Base-by-base conservation (phyloP, 148 eudicot species). In the Beta vulgaris region DNA sequence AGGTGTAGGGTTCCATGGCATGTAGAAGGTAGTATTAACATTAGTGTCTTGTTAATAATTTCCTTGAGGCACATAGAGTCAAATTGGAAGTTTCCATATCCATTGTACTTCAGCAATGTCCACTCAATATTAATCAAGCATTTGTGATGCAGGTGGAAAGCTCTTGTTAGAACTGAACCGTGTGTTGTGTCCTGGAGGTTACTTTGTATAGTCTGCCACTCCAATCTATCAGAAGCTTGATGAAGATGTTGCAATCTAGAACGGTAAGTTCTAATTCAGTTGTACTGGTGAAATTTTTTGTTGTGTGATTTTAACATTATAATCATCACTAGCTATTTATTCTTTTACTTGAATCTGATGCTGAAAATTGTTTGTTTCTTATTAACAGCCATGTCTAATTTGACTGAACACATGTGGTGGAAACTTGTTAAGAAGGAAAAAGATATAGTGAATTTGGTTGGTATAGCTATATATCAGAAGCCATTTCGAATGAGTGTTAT, bases 1-100 rank as follows among this genome's bases (percentile, higher is more conserved):
- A 88, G 95, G 65, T 92, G 97, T 71, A 84, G 97, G 80, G 97
- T 92, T 51, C 97, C 95, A 12, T 92, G 97, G 95, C 95, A 92
- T 75, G 83, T 88, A 68, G 97, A 92, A 90, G 97, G 97, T 92
- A 86, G 39, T 72, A 65, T n/a, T 54, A 64, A 28, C 64, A 14
- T 64, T 43, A 9, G n/a, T 48, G 19, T 10, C 5, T 15, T 13
- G 55, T 35, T 28, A 25, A 23, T 21, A 18, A 44, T 25, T 58
- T 51, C 63, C 61, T 6, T 42, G 39, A 8, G 37, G 8, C 13
- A 31, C 10, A n/a, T n/a, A n/a, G n/a, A n/a, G n/a, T n/a, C n/a
- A n/a, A n/a, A n/a, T n/a, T n/a, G n/a, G n/a, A n/a, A n/a, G n/a
- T n/a, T n/a, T n/a, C n/a, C n/a, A n/a, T n/a, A n/a, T n/a, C n/a